Conservation (phyloP, 202 grass and related monocot genomes). For the Schoenoplectus triqueter region DNA sequence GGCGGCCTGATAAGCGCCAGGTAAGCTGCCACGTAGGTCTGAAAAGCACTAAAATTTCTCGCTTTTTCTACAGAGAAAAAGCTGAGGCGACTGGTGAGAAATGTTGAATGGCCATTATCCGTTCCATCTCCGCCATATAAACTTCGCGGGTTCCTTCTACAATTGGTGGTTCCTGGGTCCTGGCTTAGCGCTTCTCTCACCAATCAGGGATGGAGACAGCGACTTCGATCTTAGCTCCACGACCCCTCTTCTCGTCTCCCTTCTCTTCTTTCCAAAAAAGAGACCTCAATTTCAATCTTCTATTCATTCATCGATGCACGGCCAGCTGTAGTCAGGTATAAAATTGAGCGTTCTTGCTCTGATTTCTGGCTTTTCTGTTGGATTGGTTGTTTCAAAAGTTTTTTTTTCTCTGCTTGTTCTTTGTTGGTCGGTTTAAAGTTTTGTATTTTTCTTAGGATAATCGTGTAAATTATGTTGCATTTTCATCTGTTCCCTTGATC, state of each 20-base stretch:
- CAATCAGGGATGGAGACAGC: conserved; percentile 26
- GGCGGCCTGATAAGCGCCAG: background rate
- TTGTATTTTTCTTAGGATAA: conserved; percentile 12
- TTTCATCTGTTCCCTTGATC: background rate
- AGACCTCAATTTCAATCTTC: background rate
- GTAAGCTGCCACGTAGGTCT: conserved; percentile 21
- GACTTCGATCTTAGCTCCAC: conserved; percentile 43
- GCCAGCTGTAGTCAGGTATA: conserved; percentile 22
- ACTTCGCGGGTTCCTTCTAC: background rate
- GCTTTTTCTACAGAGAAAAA: conserved; percentile 6
- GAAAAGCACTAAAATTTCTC: conserved; percentile 19
- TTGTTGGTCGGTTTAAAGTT: background rate
- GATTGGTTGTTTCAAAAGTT: background rate
- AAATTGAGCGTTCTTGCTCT: background rate
- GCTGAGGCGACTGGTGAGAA: background rate
- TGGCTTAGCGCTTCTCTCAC: background rate
- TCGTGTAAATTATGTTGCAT: background rate
- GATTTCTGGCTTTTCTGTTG: background rate
- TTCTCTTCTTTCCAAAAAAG: conserved; percentile 29
- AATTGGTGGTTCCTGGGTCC: background rate
- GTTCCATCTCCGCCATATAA: conserved; percentile 23
- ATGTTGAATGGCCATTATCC: conserved; percentile 16
- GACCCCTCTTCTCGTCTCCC: conserved; percentile 45
- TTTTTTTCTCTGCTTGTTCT: background rate
- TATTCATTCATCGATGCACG: conserved; percentile 24